Conservation (phyloP, 352 stramenopile species). For the Pythium rishiriense region DNA sequence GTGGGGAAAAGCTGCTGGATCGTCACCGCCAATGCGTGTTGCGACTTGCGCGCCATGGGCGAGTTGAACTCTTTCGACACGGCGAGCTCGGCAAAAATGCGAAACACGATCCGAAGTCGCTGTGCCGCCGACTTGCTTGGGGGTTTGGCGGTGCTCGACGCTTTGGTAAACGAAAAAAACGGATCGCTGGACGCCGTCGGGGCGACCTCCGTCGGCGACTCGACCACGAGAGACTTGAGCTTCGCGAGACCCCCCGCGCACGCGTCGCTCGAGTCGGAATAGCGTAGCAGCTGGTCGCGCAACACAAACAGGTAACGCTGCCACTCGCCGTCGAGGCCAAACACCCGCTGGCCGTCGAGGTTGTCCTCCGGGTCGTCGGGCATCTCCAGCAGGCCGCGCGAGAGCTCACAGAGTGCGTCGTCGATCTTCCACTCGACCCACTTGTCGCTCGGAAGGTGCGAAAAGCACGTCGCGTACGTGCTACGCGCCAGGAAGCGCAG, state of each 20-base stretch:
- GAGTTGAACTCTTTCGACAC: slow-evolving; percentile 57
- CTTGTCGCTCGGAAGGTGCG: slow-evolving; percentile 41
- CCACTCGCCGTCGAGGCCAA: slow-evolving; percentile 46
- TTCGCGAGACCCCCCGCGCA: slow-evolving; percentile 28
- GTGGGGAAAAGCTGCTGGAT: slow-evolving; percentile 44
- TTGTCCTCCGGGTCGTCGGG: background rate
- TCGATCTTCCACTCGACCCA: slow-evolving; percentile 52
- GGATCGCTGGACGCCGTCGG: background rate
- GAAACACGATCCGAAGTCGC: slow-evolving; percentile 42
- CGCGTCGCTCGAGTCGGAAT: slow-evolving; percentile 29
- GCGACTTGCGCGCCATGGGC: slow-evolving; percentile 27
- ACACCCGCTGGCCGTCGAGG: slow-evolving; percentile 15
- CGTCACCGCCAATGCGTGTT: slow-evolving; percentile 36
- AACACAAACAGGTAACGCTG: slow-evolving; percentile 58
- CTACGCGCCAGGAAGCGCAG: slow-evolving; percentile 37
- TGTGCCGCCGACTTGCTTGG: slow-evolving; percentile 11
- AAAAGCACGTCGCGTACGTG: slow-evolving; percentile 57
- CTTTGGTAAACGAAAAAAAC: slow-evolving; percentile 19
- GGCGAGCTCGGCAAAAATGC: slow-evolving; percentile 50
- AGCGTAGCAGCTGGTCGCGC: slow-evolving; percentile 50
- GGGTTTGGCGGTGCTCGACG: background rate
- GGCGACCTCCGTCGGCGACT: background rate
- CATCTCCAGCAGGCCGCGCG: background rate
- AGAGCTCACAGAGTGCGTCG: slow-evolving; percentile 34
- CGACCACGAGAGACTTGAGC: slow-evolving; percentile 36